phyloP scores from a whole-genome alignment of 225 moss, liverwort and hornwort species.

The Anthoceros angustus region DNA sequence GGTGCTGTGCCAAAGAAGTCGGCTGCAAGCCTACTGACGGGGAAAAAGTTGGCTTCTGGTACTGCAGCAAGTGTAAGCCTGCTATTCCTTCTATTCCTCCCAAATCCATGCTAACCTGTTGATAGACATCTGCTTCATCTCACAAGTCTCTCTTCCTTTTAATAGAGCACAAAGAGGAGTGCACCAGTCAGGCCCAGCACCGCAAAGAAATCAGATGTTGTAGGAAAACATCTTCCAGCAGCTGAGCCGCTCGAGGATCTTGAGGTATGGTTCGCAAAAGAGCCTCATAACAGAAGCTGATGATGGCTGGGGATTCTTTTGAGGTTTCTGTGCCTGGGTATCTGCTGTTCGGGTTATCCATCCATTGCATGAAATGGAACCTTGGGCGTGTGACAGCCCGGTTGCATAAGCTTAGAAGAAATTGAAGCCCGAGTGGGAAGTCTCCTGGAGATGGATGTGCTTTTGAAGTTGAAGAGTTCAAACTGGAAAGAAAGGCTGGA shows the following conservation, averaged over 20 bases:
- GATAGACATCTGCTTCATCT: neutral
- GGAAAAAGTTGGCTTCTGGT: constrained; percentile 20
- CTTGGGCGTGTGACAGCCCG: constrained; percentile 23
- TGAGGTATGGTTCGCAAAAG: constrained; percentile 22
- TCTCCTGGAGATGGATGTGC: constrained; percentile 53
- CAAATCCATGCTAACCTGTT: neutral
- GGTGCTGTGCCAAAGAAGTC: constrained; percentile 33
- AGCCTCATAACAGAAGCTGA: neutral
- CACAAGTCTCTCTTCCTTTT: neutral
- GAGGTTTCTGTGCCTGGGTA: neutral
- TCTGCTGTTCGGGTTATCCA: neutral
- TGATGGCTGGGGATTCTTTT: neutral
- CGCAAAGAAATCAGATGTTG: constrained; percentile 46
- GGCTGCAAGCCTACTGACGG: constrained; percentile 70
- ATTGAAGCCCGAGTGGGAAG: constrained; percentile 46
- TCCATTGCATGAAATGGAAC: neutral
- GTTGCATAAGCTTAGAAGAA: constrained; percentile 69
- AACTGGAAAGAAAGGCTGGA: constrained; percentile 94
- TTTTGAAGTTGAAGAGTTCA: constrained; percentile 57
- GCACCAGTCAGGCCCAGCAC: constrained; percentile 22
- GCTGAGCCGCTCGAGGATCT: constrained; percentile 42
- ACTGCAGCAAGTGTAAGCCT: constrained; percentile 21
- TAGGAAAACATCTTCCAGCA: constrained; percentile 13
- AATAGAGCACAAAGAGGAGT: constrained; percentile 23
- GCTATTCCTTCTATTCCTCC: neutral